Evolutionary conservation across 2,329 filamentous ascomycete species (phyloP).

Genomic region (Pyricularia sp.): DNA sequence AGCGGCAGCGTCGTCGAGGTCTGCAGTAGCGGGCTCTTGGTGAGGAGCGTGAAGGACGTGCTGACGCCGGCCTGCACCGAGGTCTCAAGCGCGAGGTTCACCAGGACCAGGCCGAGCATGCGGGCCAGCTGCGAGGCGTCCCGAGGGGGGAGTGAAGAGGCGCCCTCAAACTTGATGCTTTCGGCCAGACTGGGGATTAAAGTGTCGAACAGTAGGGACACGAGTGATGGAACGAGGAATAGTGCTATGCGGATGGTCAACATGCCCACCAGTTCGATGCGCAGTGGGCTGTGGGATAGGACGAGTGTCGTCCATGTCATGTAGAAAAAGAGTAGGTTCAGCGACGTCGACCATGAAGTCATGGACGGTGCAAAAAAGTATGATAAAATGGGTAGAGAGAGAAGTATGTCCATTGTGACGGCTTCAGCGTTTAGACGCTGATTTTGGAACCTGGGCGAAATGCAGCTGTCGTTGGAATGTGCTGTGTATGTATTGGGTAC

Average conservation of each 20-base stretch:
- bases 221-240: conserved; percentile 62
- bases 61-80: conserved; percentile 32
- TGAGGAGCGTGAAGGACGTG: conserved; percentile 21
- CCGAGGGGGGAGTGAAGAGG: conserved; percentile 37
- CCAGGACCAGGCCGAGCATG: conserved; percentile 27
- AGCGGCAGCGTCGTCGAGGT: conserved; percentile 39
- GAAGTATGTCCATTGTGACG: conserved; percentile 49
- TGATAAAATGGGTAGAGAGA: conserved; percentile 64
- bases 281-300: conserved; percentile 63
- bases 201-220: conserved; percentile 66
- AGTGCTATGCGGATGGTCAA: conserved; percentile 58
- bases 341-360: conserved; percentile 64
- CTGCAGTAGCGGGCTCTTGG: conserved; percentile 31
- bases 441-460: neutral
- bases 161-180: conserved; percentile 58
- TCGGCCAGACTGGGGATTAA: conserved; percentile 59
- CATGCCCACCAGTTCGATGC: conserved; percentile 66
- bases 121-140: conserved; percentile 22
- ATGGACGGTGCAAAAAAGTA: conserved; percentile 53
- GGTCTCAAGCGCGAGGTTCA: conserved; percentile 35
- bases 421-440: neutral
- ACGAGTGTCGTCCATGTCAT: conserved; percentile 83
- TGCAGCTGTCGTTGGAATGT: neutral
- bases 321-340: conserved; percentile 85
- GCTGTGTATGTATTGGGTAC: neutral